Evolutionary conservation across 345 rosid genomes (phyloP), one percentile per base, ranked within the genome.

Genomic region (Nasturtium officinale): DNA sequence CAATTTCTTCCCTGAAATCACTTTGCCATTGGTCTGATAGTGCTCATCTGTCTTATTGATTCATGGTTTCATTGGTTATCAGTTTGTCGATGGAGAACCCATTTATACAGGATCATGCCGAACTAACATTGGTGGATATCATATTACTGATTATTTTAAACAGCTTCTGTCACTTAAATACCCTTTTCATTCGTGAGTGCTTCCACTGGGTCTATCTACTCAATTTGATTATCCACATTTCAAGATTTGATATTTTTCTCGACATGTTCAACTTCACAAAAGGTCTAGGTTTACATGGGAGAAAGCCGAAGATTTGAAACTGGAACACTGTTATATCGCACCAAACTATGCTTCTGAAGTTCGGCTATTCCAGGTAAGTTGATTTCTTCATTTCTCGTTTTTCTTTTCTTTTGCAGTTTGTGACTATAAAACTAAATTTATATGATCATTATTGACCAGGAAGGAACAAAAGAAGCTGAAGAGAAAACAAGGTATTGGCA

Each of bases 261-360:
- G 33, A 52, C 17, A 35, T 66, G 28, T 11, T 48, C 46, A 32
- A 60, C 45, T 52, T 43, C 51, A 51, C 68, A 43, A 71, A 65
- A 95, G 97, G 88, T 77, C 89, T 65, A 83, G 90, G 71, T 81
- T 91, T 65, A 83, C 96, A 40, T 88, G 96, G 97, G 99, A 95
- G 77, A 90, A 95, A 83, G 89, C 82, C n/a, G 97, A 95, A 86
- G 96, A 95, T 82, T 82, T 94, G 75, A 95, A 95, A 82, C 79
- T 88, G 96, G 96, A 95, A 70, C 97, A 95, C 71, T 87, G 99
- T 75, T 95, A 89, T 65, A 78, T 95, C 48, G 93, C 97, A 29
- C 81, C 78, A 9, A 87, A 88, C 75, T 95, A 91, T 76, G 79
- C 87, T 76, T 78, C 83, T 53, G 99, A 95, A 81, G 87, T 84